These are phyloP conservation scores for Backusella circina DNA, from an alignment of 192 early-diverging fungal species.

Conservation along the genomic window DNA sequence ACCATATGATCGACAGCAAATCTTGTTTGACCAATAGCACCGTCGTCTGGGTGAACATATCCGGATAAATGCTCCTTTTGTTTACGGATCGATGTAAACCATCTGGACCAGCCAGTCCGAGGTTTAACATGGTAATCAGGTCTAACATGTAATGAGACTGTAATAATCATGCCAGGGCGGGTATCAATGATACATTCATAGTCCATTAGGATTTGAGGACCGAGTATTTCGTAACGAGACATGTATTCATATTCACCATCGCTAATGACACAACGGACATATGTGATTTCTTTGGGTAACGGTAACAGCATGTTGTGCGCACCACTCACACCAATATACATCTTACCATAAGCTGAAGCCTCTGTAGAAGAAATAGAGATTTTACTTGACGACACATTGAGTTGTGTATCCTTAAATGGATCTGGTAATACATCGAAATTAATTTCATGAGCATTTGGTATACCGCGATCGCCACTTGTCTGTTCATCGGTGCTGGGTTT, in stretches of 20 bases:
- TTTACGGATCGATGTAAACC: conserved; percentile 22
- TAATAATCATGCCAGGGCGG: conserved; percentile 17
- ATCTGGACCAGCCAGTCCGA: background rate
- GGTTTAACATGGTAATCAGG: conserved; percentile 27
- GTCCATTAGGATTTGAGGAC: conserved; percentile 17
- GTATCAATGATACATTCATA: conserved; percentile 23
- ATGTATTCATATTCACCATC: conserved; percentile 27
- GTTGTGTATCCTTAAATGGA: background rate
- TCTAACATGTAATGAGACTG: conserved; percentile 19
- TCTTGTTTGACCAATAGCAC: conserved; percentile 25
- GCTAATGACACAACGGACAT: conserved; percentile 27
- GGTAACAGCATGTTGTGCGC: conserved; percentile 18
- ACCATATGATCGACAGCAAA: conserved; percentile 25
- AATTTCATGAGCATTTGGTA: conserved; percentile 13
- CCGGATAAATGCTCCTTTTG: conserved; percentile 22
- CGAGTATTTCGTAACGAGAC: conserved; percentile 17
- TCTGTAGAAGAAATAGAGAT: background rate
- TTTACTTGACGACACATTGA: background rate
- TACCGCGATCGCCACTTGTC: background rate
- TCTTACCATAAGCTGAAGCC: conserved; percentile 1
- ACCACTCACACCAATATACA: conserved; percentile 15
- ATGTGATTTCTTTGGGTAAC: conserved; percentile 22
- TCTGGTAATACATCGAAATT: background rate
- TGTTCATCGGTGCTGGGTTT: background rate
- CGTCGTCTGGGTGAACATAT: conserved; percentile 25